Conservation (phyloP, 768 basidiomycete species). For the Pulveroboletus ravenelii region DNA sequence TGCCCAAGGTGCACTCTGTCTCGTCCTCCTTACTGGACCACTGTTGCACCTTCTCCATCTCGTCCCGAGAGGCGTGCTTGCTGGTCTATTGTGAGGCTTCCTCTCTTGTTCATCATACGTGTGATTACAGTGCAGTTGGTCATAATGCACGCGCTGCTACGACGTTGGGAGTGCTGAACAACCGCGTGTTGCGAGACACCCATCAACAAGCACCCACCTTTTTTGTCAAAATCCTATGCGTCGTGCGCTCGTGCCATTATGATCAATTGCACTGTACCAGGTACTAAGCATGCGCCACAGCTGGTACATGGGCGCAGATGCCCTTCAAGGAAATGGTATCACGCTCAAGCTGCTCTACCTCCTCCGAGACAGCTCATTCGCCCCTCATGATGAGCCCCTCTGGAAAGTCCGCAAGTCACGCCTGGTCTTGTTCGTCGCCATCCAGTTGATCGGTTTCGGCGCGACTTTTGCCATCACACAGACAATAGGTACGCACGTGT, state of each 20-base stretch:
- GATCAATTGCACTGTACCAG: neutral
- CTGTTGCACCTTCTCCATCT: conserved; percentile 75
- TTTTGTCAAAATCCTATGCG: neutral
- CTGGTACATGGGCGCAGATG: conserved; percentile 91
- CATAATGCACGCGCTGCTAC: neutral
- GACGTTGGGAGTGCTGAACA: neutral
- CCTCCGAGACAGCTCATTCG: conserved; percentile 63
- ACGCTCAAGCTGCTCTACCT: conserved; percentile 78
- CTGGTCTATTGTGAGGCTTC: conserved; percentile 73
- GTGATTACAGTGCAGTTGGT: neutral
- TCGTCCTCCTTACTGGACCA: conserved; percentile 77
- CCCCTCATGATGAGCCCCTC: conserved; percentile 64
- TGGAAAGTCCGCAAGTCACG: conserved; percentile 68
- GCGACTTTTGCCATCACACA: conserved; percentile 89
- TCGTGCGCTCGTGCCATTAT: neutral
- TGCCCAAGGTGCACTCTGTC: conserved; percentile 72
- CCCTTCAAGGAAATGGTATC: conserved; percentile 77
- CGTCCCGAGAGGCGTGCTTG: conserved; percentile 79
- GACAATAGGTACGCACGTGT: conserved; percentile 60
- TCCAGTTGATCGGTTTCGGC: conserved; percentile 82
- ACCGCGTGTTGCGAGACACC: neutral
- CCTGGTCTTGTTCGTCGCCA: conserved; percentile 62
- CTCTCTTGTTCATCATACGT: neutral
- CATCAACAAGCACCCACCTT: neutral
- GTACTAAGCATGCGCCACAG: conserved; percentile 29